Percentiles rank a stretch among this genome's conserved stretches.
These are phyloP conservation scores for Paracoccidioides lutzii DNA, from an alignment of 2,329 filamentous ascomycete genomes.

Conservation along the genomic window DNA sequence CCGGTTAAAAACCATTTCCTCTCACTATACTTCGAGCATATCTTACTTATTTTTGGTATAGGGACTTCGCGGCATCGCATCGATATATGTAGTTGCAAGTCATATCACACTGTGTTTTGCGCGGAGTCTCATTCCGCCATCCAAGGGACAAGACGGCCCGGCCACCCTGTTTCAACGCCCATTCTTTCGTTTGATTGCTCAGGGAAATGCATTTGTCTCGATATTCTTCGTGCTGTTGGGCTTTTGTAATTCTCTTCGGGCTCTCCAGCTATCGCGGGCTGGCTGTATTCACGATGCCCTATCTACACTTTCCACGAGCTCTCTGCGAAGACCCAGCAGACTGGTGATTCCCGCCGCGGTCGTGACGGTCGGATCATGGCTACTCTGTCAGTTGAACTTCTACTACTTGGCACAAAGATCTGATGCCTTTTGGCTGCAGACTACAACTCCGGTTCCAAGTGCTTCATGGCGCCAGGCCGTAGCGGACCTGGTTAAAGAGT, in stretches of 20 bases:
- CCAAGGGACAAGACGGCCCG: slow-evolving; percentile 30
- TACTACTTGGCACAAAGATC: slow-evolving; percentile 44
- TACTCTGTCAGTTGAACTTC: slow-evolving; percentile 43
- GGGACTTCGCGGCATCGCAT: slow-evolving; percentile 45
- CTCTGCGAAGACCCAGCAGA: slow-evolving; percentile 46
- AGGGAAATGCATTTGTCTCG: slow-evolving; percentile 52
- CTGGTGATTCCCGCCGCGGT: slow-evolving; percentile 46
- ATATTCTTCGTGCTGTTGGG: slow-evolving; percentile 55
- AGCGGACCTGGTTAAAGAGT: slow-evolving; percentile 32
- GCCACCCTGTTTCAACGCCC: slow-evolving; percentile 45
- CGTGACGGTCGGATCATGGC: slow-evolving; percentile 44
- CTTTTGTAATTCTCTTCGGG: slow-evolving; percentile 51
- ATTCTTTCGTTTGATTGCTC: slow-evolving; percentile 45
- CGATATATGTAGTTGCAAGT: slow-evolving; percentile 42
- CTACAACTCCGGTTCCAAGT: slow-evolving; percentile 35
- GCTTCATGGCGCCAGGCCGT: slow-evolving; percentile 31
- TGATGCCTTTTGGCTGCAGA: slow-evolving; percentile 47
- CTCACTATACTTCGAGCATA: not conserved
- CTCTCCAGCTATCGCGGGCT: slow-evolving; percentile 42
- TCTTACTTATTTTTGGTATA: slow-evolving; percentile 13
- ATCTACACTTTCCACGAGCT: slow-evolving; percentile 42
- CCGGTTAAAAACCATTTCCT: not conserved
- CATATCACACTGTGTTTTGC: slow-evolving; percentile 43
- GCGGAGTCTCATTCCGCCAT: slow-evolving; percentile 37
- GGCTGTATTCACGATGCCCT: slow-evolving; percentile 44